These are phyloP conservation scores for Draba incana DNA, from an alignment of 345 rosid genomes.

Conservation along the genomic window DNA sequence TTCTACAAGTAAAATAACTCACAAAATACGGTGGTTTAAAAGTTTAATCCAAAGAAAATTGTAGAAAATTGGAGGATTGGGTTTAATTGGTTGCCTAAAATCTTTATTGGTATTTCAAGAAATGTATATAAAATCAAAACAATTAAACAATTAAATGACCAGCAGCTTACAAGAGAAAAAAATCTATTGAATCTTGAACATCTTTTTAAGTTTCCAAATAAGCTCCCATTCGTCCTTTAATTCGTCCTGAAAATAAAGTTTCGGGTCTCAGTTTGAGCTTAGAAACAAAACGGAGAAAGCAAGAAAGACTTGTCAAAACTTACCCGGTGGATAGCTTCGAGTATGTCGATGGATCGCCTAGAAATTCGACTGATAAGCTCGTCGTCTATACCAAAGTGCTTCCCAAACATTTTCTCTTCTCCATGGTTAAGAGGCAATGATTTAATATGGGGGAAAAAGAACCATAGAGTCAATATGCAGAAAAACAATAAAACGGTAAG, in stretches of 20 bases:
- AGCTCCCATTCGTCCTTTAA: conserved; percentile 6
- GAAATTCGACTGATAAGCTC: conserved; percentile 89
- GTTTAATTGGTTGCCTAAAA: too few species aligned
- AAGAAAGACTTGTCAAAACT: conserved; percentile 26
- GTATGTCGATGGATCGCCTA: conserved; percentile 78
- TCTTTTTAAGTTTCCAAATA: background rate
- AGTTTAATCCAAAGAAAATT: too few species aligned
- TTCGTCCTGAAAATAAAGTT: conserved; percentile 7
- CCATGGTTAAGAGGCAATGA: conserved; percentile 64
- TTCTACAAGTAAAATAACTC: too few species aligned
- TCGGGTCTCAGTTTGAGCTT: background rate
- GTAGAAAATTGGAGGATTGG: too few species aligned
- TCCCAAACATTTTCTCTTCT: conserved; percentile 91
- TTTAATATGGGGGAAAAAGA: conserved; percentile 46
- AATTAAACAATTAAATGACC: too few species aligned
- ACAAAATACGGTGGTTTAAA: too few species aligned
- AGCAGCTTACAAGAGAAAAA: too few species aligned
- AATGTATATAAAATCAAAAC: too few species aligned
- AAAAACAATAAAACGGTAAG: too few species aligned
- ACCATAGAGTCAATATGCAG: too few species aligned
- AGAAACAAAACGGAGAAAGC: background rate
- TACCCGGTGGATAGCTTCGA: conserved; percentile 80
- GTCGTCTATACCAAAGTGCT: conserved; percentile 83
- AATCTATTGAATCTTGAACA: too few species aligned
- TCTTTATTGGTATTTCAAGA: too few species aligned